These are phyloP conservation scores for Gossypium raimondii DNA, from an alignment of 345 rosid genomes.

Conservation along the genomic window DNA sequence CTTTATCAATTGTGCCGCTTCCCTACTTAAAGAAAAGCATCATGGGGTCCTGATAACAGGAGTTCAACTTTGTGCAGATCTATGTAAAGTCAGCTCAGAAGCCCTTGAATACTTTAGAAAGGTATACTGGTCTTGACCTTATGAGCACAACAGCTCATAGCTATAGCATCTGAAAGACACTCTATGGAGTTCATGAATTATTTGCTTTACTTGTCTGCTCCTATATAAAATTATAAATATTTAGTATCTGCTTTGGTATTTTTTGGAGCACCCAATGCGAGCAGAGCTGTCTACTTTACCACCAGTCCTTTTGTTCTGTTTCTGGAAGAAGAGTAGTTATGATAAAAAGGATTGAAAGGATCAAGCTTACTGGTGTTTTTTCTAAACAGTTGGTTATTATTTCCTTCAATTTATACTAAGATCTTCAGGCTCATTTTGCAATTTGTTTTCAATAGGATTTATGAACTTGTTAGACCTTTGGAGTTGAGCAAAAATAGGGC, in stretches of 20 bases:
- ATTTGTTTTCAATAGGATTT: slow-evolving; percentile 13
- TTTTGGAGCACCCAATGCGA: not conserved
- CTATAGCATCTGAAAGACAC: slow-evolving; percentile 5
- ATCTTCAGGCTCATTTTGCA: not conserved
- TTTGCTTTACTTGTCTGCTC: not conserved
- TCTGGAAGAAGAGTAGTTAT: not conserved
- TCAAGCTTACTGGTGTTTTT: not conserved
- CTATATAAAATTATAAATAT: not conserved
- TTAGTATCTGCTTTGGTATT: not conserved
- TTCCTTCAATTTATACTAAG: not conserved
- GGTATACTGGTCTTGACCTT: slow-evolving; percentile 41
- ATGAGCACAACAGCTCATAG: not conserved
- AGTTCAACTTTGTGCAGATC: slow-evolving; percentile 87
- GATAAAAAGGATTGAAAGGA: not conserved
- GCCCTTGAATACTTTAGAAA: slow-evolving; percentile 82
- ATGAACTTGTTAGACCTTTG: slow-evolving; percentile 7
- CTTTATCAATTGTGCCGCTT: slow-evolving; percentile 81
- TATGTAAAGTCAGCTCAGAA: slow-evolving; percentile 82
- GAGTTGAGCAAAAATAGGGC: not conserved
- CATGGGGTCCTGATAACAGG: slow-evolving; percentile 96
- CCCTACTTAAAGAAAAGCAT: slow-evolving; percentile 93
- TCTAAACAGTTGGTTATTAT: not conserved
- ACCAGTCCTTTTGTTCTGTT: not conserved
- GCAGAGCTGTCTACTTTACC: not conserved
- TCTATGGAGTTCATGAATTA: not conserved